Base-by-base conservation (phyloP, 345 rosid genomes). In the Boechera retrofracta region DNA sequence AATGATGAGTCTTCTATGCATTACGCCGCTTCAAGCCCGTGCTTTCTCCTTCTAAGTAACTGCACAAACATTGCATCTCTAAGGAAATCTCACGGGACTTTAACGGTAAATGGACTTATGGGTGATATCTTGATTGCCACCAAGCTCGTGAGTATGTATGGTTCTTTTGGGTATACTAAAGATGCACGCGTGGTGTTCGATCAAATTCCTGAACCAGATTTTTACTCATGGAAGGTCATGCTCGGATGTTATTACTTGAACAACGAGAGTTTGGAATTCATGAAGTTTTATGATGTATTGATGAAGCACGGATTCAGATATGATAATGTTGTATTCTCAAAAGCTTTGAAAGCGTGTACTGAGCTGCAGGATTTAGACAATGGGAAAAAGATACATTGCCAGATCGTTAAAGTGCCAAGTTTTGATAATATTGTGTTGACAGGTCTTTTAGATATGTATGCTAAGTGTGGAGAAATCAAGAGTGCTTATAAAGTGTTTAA, bases 381-480 rank as follows among this genome's bases (percentile, higher is more conserved):
- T 52, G 97, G 97, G 28, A 79, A 83, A 77, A 86, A 86, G 80
- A 74, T 92, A 57, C 98, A 92, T 70, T 84, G 89, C 5, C 83
- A 82, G 12, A 73, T 89, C 24, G 49, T 92, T 55, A 91, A 88
- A 78, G 70, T 72, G 31, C 93, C 88, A 29, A 64, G 77, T 63
- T 83, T 67, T 1, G 97, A 89, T 71, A 71, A 83, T 73, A 85
- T 87, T 66, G 88, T 87, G 75, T 85, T 85, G 70, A 80, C 88
- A 9, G 93, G 92, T 75, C 90, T 94, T 32, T 77, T 90, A 10
- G 92, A 89, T 80, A 83, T 94, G 98, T 94, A 94, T 69, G 89
- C 91, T 6, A 90, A 92, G 81, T 85, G 92, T 39, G 82, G 91
- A 21, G 82, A 80, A 16, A 67, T 87, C 26, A 45, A 73, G 67